phyloP scores from a whole-genome alignment of 2,329 filamentous ascomycete species.

The Penicillium oxalicum region DNA sequence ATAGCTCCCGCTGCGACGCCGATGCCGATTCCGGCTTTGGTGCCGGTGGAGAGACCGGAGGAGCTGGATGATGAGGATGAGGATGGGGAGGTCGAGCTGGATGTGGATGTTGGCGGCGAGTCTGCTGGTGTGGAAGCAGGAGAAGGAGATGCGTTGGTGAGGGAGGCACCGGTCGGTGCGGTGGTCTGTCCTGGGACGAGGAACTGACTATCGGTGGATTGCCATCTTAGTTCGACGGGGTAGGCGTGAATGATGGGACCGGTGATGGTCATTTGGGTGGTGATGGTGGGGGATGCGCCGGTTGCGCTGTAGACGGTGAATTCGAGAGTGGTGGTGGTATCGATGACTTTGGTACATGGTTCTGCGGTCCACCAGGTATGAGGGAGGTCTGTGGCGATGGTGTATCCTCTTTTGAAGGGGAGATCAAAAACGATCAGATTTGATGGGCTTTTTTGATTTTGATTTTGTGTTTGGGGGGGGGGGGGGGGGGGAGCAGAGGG shows the following conservation, averaged over 20 bases:
- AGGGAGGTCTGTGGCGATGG: background rate
- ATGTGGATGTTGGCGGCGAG: background rate
- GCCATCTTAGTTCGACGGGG: slow-evolving; percentile 4
- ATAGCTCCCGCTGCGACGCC: background rate
- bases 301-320: slow-evolving; percentile 3
- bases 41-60: background rate
- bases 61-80: background rate
- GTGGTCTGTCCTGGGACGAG: background rate
- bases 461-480: background rate
- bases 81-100: background rate
- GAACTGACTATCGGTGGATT: slow-evolving; percentile 2
- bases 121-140: too few relatives aligned
- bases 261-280: background rate
- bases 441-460: too few relatives aligned
- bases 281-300: slow-evolving; percentile 3
- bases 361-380: slow-evolving; percentile 4
- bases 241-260: slow-evolving; percentile 2
- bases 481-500: background rate
- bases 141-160: background rate
- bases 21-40: slow-evolving; percentile 1
- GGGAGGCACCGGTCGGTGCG: background rate
- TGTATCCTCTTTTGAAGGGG: background rate
- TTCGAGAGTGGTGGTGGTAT: background rate
- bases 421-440: background rate
- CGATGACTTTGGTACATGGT: slow-evolving; percentile 3